Evolutionary conservation across 345 rosid species (phyloP).

Genomic region (rapeseed (Brassica napus)): Da-Ae NC_063438.1:22566001-22566500

Average conservation of each 20-base stretch:
- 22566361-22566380: conserved; percentile 95
- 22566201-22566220: not conserved
- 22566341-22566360: conserved; percentile 87
- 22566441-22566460: not conserved
- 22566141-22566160: conserved; percentile 6
- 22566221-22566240: not conserved
- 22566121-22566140: conserved; percentile 7
- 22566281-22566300: conserved; percentile 1
- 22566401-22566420: conserved; percentile 76
- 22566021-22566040: conserved; percentile 48
- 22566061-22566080: conserved; percentile 75
- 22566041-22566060: conserved; percentile 56
- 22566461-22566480: not conserved
- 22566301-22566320: not conserved
- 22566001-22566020: conserved; percentile 45
- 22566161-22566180: conserved; percentile 4
- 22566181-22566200: conserved; percentile 11
- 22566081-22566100: conserved; percentile 59
- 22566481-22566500: not conserved
- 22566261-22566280: not conserved
- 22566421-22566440: conserved; percentile 34
- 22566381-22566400: conserved; percentile 73
- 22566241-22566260: not conserved
- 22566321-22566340: conserved; percentile 13
- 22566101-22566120: conserved; percentile 20